Conservation (phyloP, 2,329 filamentous ascomycete species). For the Colletotrichum sansevieriae region DNA sequence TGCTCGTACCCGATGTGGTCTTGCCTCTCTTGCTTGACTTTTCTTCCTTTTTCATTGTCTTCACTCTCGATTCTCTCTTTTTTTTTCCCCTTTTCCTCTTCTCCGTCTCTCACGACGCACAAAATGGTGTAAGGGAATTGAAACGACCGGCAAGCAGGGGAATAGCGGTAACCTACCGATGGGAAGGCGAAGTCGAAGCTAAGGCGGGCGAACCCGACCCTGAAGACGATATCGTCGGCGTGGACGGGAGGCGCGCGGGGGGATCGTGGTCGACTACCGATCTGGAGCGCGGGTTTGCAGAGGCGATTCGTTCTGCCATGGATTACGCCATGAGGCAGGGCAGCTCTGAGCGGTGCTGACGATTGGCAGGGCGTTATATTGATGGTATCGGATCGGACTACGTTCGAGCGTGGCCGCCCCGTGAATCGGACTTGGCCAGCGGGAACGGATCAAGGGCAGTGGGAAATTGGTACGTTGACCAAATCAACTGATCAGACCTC, state of each 20-base stretch:
- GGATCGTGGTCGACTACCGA: constrained; percentile 67
- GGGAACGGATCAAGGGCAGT: constrained; percentile 4
- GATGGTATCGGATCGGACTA: constrained; percentile 19
- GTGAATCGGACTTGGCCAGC: constrained; percentile 15
- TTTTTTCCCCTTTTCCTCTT: background rate
- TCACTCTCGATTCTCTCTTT: constrained; percentile 3
- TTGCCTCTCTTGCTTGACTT: constrained; percentile 8
- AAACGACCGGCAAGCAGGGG: constrained; percentile 12
- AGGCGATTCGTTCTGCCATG: constrained; percentile 74
- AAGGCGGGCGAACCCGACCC: constrained; percentile 37
- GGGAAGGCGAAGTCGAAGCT: constrained; percentile 40
- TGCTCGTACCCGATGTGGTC: background rate
- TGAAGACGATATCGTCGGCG: constrained; percentile 46
- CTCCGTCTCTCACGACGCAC: constrained; percentile 10
- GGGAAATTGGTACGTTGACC: constrained; percentile 1
- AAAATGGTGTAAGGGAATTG: constrained; percentile 12
- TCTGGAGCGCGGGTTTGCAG: constrained; percentile 63
- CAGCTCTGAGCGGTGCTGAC: constrained; percentile 31
- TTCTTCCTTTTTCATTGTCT: background rate
- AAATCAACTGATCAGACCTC: constrained; percentile 37
- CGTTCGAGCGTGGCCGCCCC: constrained; percentile 7
- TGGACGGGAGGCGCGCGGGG: constrained; percentile 63
- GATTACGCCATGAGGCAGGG: constrained; percentile 74
- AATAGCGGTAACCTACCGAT: constrained; percentile 38
- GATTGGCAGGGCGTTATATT: constrained; percentile 25